Percentiles rank a stretch among this genome's conserved stretches.
Conservation (phyloP, 768 basidiomycete genomes). For the Pleurotus tuoliensis region DNA sequence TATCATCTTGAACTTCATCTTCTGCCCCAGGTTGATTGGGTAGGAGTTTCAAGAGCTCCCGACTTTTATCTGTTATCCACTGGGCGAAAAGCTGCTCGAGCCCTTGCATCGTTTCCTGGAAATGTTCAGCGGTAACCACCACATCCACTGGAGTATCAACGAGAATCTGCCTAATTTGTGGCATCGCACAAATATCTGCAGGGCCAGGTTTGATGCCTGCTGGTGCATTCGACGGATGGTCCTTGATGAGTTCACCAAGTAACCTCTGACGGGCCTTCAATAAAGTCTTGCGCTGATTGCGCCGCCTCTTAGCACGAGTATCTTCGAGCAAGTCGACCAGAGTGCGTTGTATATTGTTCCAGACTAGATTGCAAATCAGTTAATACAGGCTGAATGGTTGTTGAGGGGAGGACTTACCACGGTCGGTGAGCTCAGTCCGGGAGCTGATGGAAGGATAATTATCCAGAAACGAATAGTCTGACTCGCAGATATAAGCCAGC, state of each 20-base stretch:
- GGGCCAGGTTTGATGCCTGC: slow-evolving; percentile 17
- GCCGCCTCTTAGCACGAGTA: slow-evolving; percentile 13
- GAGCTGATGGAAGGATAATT: slow-evolving; percentile 14
- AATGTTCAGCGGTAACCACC: background rate
- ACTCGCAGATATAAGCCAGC: slow-evolving; percentile 14
- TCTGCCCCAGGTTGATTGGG: background rate
- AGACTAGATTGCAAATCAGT: slow-evolving; percentile 9
- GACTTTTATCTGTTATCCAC: background rate
- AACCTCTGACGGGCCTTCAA: slow-evolving; percentile 16
- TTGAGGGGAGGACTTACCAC: slow-evolving; percentile 10
- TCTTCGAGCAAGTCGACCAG: slow-evolving; percentile 15
- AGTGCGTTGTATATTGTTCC: slow-evolving; percentile 14
- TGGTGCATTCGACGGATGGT: slow-evolving; percentile 13
- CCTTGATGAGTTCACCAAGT: slow-evolving; percentile 14
- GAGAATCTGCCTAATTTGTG: slow-evolving; percentile 18
- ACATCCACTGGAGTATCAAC: slow-evolving; percentile 5
- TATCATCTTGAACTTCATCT: background rate
- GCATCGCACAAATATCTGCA: slow-evolving; percentile 18
- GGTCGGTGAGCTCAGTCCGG: slow-evolving; percentile 14
- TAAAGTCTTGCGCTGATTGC: slow-evolving; percentile 15
- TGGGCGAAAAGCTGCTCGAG: background rate
- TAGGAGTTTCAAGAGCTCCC: background rate
- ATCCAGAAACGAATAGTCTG: slow-evolving; percentile 9
- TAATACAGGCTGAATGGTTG: background rate
- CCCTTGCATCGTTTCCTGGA: background rate